Evolutionary conservation across 1,284 basidiomycete genomes (phyloP).

Genomic region (Ustilago bromivora): DNA sequence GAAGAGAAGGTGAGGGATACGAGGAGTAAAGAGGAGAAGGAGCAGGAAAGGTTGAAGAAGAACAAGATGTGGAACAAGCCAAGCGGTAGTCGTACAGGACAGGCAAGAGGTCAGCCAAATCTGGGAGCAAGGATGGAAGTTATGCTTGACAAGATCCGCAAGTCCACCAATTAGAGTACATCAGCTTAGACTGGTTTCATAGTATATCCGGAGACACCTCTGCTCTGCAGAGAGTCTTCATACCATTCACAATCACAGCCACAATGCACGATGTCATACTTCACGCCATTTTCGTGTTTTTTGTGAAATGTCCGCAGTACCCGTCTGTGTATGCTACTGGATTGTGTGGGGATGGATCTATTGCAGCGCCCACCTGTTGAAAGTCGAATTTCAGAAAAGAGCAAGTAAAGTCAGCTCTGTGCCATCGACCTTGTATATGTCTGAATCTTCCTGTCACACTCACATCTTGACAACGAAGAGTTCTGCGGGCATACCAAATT

Average conservation of each 20-base stretch:
- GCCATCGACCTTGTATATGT: neutral
- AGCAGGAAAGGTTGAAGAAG: conserved; percentile 52
- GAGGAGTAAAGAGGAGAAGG: conserved; percentile 54
- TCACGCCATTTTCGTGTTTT: neutral
- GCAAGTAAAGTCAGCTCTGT: neutral
- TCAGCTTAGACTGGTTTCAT: neutral
- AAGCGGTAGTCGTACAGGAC: conserved; percentile 57
- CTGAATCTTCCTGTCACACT: conserved; percentile 8
- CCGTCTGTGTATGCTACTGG: neutral
- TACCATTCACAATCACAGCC: neutral
- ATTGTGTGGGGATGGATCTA: conserved; percentile 7
- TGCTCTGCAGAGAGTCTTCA: neutral
- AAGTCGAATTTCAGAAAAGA: neutral
- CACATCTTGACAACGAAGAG: conserved; percentile 68
- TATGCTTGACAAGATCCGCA: conserved; percentile 66
- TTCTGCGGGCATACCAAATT: conserved; percentile 65
- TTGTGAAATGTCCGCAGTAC: neutral
- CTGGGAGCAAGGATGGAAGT: conserved; percentile 66
- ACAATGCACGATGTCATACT: neutral
- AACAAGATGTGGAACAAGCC: conserved; percentile 63
- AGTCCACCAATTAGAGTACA: conserved; percentile 17
- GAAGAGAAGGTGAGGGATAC: conserved; percentile 25
- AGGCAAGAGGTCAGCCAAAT: conserved; percentile 65
- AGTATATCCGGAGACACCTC: conserved; percentile 21
- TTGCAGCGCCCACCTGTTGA: conserved; percentile 32